Evolutionary conservation across 306 rosid species (phyloP).

Genomic region (Fagus sylvatica): DNA sequence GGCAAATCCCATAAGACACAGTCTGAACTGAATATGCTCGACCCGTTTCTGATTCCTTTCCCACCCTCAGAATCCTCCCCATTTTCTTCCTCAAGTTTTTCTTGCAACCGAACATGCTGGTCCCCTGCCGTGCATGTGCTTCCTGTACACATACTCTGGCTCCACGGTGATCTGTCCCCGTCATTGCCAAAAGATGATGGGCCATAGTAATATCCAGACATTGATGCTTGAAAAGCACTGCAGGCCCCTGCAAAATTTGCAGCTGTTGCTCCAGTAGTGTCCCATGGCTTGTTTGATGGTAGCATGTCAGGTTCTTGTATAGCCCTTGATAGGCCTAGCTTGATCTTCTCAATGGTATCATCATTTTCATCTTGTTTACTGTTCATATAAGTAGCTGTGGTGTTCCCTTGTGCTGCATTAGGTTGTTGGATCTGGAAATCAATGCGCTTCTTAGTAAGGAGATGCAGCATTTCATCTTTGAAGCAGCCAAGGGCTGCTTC

Average conservation of each 20-base stretch:
- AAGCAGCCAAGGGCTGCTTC: conserved; percentile 92
- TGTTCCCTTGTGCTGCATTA: conserved; percentile 32
- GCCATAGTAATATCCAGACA: conserved; percentile 54
- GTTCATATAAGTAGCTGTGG: conserved; percentile 40
- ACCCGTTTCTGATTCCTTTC: conserved; percentile 62
- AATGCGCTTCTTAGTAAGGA: conserved; percentile 63
- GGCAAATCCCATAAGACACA: conserved; percentile 87
- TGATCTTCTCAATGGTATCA: conserved; percentile 63
- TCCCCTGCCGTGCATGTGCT: conserved; percentile 80
- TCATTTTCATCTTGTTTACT: conserved; percentile 53
- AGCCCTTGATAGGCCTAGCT: conserved; percentile 68
- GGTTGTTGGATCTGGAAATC: conserved; percentile 70
- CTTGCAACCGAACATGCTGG: conserved; percentile 56
- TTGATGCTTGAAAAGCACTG: conserved; percentile 56
- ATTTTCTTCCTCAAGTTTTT: conserved; percentile 58
- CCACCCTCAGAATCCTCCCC: conserved; percentile 57
- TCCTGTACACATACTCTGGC: conserved; percentile 77
- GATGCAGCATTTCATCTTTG: conserved; percentile 84
- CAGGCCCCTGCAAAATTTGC: conserved; percentile 49
- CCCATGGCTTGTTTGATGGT: conserved; percentile 63
- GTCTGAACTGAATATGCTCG: conserved; percentile 73
- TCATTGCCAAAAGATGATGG: conserved; percentile 56
- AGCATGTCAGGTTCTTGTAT: conserved; percentile 64
- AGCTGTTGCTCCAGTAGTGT: conserved; percentile 46
- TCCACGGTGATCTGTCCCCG: conserved; percentile 76